These are phyloP conservation scores for Pythium rhizo-oryzae DNA, from an alignment of 352 stramenopile species.

Conservation along the genomic window DNA sequence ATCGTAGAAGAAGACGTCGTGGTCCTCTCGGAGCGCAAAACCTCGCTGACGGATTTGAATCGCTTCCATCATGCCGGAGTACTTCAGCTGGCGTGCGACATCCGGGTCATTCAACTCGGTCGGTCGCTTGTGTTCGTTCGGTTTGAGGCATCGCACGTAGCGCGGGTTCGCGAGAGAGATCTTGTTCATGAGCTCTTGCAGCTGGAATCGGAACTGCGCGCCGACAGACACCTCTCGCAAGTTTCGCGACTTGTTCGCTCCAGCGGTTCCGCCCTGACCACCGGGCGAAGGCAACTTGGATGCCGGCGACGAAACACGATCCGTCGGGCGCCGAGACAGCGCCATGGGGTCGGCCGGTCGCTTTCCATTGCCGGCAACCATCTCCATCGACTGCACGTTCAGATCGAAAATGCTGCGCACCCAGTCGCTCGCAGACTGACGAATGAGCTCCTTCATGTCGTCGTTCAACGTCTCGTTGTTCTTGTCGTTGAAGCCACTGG, in stretches of 20 bases:
- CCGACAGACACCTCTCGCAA: slow-evolving; percentile 87
- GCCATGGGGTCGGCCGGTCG: slow-evolving; percentile 56
- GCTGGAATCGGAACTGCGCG: slow-evolving; percentile 88
- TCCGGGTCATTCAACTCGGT: slow-evolving; percentile 81
- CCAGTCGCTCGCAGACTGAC: slow-evolving; percentile 83
- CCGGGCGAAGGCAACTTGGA: slow-evolving; percentile 29
- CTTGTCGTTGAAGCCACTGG: slow-evolving; percentile 98
- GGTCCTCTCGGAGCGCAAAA: slow-evolving; percentile 87
- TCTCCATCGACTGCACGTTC: slow-evolving; percentile 86
- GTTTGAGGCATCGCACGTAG: slow-evolving; percentile 90
- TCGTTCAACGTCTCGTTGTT: slow-evolving; percentile 98
- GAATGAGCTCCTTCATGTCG: slow-evolving; percentile 93
- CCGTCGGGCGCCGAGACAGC: slow-evolving; percentile 67
- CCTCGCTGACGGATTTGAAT: slow-evolving; percentile 90
- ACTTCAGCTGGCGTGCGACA: slow-evolving; percentile 89
- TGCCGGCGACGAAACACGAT: slow-evolving; percentile 38
- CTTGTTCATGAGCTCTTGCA: slow-evolving; percentile 90
- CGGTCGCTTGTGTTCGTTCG: slow-evolving; percentile 85
- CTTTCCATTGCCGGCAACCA: slow-evolving; percentile 71
- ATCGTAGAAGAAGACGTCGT: slow-evolving; percentile 92
- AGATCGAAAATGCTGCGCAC: slow-evolving; percentile 86
- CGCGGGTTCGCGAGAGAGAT: slow-evolving; percentile 87
- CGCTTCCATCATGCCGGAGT: slow-evolving; percentile 92
- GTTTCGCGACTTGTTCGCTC: slow-evolving; percentile 77
- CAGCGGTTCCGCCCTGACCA: slow-evolving; percentile 31